A percentile compares a stretch with the other conserved stretches of the same genome.
Conservation (phyloP, 345 rosid species). For the Rhodomyrtus tomentosa region DNA sequence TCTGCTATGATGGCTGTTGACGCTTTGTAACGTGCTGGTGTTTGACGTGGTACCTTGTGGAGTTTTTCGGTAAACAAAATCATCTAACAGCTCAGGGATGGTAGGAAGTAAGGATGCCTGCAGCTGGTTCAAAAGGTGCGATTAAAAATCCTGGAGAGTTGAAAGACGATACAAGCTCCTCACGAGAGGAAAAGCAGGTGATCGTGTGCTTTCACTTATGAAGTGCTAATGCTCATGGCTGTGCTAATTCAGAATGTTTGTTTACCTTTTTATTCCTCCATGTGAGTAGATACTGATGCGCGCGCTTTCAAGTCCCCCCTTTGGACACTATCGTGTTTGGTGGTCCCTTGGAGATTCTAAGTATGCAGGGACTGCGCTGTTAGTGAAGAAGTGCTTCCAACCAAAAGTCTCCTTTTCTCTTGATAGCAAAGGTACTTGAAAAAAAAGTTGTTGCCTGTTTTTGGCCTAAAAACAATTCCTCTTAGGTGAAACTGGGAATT, state of each 20-base stretch:
- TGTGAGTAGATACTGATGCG: slow-evolving; percentile 59
- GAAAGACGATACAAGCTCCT: slow-evolving; percentile 75
- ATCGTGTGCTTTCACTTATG: not conserved
- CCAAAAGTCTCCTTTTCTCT: slow-evolving; percentile 72
- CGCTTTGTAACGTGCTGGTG: not conserved
- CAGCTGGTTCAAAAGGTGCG: slow-evolving; percentile 82
- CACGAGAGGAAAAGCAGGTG: slow-evolving; percentile 91
- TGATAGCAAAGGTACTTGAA: slow-evolving; percentile 47
- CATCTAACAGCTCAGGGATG: slow-evolving; percentile 14
- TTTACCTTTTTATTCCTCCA: not conserved
- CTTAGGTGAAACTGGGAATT: not conserved
- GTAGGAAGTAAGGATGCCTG: slow-evolving; percentile 98
- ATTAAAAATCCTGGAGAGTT: slow-evolving; percentile 61
- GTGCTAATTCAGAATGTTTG: not conserved
- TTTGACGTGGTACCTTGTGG: not conserved
- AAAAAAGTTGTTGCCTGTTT: not conserved
- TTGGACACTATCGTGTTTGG: slow-evolving; percentile 68
- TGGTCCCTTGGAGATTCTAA: slow-evolving; percentile 97
- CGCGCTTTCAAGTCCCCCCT: slow-evolving; percentile 74
- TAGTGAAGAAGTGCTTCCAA: slow-evolving; percentile 67
- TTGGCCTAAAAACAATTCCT: not conserved
- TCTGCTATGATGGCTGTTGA: not conserved
- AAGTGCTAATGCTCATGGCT: not conserved
- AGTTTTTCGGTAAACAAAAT: not conserved
- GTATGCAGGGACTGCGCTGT: slow-evolving; percentile 94